Evolutionary conservation across 805 yeast species (phyloP).

Genomic region (Lachancea sp.): DNA sequence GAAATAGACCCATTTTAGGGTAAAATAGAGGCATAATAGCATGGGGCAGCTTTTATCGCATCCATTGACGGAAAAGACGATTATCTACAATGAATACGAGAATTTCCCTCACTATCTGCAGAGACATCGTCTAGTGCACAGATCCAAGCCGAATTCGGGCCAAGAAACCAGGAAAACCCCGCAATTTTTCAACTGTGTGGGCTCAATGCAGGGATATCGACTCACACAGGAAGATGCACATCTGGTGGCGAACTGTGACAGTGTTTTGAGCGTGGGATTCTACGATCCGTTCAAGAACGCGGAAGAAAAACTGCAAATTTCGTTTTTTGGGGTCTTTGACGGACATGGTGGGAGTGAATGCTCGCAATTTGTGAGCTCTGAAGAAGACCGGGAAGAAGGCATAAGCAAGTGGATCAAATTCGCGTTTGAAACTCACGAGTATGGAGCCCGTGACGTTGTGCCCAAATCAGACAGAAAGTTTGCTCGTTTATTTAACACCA

Average conservation of each 20-base stretch:
- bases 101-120: constrained; percentile 22
- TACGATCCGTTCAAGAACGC: constrained; percentile 28
- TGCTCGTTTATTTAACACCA: constrained; percentile 24
- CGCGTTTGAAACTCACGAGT: constrained; percentile 28
- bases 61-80: constrained; percentile 62
- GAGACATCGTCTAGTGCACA: background rate
- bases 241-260: constrained; percentile 43
- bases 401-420: constrained; percentile 26
- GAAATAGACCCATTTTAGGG: background rate
- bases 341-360: constrained; percentile 75
- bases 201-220: constrained; percentile 75
- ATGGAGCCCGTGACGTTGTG: constrained; percentile 12
- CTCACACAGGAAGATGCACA: constrained; percentile 74
- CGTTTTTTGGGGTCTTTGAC: constrained; percentile 68
- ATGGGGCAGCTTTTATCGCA: constrained; percentile 77
- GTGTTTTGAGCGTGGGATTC: constrained; percentile 33
- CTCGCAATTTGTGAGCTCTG: constrained; percentile 35
- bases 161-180: constrained; percentile 11
- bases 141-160: background rate
- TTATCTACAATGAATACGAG: constrained; percentile 38
- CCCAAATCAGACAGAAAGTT: background rate
- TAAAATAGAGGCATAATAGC: background rate
- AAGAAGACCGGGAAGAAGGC: constrained; percentile 15
- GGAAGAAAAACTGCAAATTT: constrained; percentile 21
- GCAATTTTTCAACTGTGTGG: constrained; percentile 50